These are phyloP conservation scores for Neurospora hispaniola DNA, from an alignment of 495 filamentous ascomycete genomes.

Conservation along the genomic window DNA sequence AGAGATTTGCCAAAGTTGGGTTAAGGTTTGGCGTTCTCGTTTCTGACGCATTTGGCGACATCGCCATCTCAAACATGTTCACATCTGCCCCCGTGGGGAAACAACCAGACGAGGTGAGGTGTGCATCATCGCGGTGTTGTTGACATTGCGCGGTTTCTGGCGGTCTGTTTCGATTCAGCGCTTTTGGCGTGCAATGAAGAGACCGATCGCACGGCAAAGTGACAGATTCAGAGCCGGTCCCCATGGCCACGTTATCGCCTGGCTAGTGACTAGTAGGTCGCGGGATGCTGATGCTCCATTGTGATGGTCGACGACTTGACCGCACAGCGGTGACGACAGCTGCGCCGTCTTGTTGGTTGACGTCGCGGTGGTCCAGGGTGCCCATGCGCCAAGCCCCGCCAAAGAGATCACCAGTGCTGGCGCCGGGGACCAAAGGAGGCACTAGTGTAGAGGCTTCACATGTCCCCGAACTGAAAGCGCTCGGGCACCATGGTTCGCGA, in stretches of 20 bases:
- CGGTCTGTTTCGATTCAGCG: background rate
- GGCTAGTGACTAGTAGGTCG: background rate
- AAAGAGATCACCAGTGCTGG: background rate
- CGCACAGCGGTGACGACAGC: background rate
- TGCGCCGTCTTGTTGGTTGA: background rate
- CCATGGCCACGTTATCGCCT: background rate
- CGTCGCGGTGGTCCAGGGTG: background rate
- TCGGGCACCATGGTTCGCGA: background rate
- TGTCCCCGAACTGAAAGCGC: background rate
- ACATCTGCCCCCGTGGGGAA: background rate
- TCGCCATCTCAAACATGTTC: background rate
- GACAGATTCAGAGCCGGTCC: background rate
- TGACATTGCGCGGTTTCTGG: background rate
- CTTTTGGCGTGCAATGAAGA: background rate
- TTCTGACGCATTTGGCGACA: background rate
- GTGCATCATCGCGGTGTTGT: background rate
- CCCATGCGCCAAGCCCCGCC: background rate
- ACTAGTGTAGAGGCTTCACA: background rate
- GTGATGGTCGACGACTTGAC: background rate
- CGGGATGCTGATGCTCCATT: background rate
- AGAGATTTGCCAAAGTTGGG: background rate
- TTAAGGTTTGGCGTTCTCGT: background rate
- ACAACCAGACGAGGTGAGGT: background rate
- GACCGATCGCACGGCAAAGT: background rate
- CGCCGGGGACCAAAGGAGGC: background rate